Percentiles rank a stretch among this genome's conserved stretches.
These are phyloP conservation scores for Botryosphaeria dothidea DNA, from an alignment of 2,329 filamentous ascomycete genomes.

Conservation along the genomic window DNA sequence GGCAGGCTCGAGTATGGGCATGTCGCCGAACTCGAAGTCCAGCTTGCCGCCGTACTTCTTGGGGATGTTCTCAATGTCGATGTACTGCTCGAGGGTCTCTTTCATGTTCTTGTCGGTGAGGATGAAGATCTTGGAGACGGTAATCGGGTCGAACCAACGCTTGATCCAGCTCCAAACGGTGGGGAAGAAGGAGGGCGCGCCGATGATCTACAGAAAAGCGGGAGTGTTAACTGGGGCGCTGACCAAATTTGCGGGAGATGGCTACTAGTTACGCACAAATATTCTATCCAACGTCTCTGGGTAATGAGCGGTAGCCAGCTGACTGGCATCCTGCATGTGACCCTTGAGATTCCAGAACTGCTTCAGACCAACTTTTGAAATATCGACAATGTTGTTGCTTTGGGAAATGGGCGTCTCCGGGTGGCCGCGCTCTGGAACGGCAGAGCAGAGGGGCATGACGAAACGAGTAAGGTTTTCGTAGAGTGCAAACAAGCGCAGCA, in stretches of 20 bases:
- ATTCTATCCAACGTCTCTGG: slow-evolving; percentile 89
- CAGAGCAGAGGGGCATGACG: slow-evolving; percentile 79
- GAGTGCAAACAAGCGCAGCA: slow-evolving; percentile 84
- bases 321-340: slow-evolving; percentile 91
- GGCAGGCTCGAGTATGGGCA: slow-evolving; percentile 67
- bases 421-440: slow-evolving; percentile 69
- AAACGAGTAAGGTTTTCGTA: slow-evolving; percentile 93
- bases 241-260: too few species aligned
- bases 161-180: slow-evolving; percentile 96
- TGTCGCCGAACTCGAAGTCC: slow-evolving; percentile 77
- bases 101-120: slow-evolving; percentile 72
- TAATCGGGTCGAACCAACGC: slow-evolving; percentile 88
- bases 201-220: slow-evolving; percentile 64
- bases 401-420: slow-evolving; percentile 85
- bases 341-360: slow-evolving; percentile 94
- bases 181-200: slow-evolving; percentile 86
- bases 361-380: slow-evolving; percentile 81
- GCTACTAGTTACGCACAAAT: slow-evolving; percentile 51
- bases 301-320: slow-evolving; percentile 88
- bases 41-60: slow-evolving; percentile 87
- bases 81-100: slow-evolving; percentile 75
- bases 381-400: slow-evolving; percentile 93
- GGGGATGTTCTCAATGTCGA: slow-evolving; percentile 80
- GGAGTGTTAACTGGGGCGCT: background rate
- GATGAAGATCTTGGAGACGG: slow-evolving; percentile 90